Evolutionary conservation across 352 stramenopile genomes (phyloP).

Genomic region (Phytopythium mirpurense): DNA sequence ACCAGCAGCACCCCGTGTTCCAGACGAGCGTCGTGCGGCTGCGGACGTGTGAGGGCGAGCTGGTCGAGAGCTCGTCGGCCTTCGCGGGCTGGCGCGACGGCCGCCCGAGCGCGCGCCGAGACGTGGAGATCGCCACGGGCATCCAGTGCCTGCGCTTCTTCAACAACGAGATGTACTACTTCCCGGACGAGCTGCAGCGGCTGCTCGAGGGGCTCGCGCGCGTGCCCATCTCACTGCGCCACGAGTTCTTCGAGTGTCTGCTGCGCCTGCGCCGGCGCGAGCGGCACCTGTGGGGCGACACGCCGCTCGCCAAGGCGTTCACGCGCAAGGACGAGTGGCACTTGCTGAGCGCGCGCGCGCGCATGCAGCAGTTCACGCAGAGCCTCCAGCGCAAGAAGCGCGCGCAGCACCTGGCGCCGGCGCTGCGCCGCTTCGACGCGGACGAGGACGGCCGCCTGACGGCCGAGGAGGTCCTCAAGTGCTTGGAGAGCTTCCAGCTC

Average conservation of each 20-base stretch:
- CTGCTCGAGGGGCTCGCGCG: conserved; percentile 72
- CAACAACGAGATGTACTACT: conserved; percentile 99
- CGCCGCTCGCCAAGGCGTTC: conserved; percentile 96
- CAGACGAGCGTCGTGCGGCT: conserved; percentile 62
- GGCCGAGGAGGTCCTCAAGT: conserved; percentile 73
- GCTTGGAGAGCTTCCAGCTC: conserved; percentile 83
- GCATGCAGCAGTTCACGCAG: conserved; percentile 83
- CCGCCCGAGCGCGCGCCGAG: background rate
- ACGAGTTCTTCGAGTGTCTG: conserved; percentile 82
- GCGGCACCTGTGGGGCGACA: conserved; percentile 93
- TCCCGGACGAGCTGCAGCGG: conserved; percentile 89
- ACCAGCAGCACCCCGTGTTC: conserved; percentile 83
- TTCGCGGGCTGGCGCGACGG: conserved; percentile 41
- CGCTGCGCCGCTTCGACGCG: conserved; percentile 65
- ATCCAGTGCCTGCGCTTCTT: conserved; percentile 96
- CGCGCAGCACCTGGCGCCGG: conserved; percentile 38
- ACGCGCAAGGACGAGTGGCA: conserved; percentile 97
- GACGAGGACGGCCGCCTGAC: conserved; percentile 60
- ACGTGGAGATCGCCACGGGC: conserved; percentile 37
- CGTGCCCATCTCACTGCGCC: conserved; percentile 60
- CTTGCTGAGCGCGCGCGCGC: conserved; percentile 67
- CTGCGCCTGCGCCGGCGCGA: conserved; percentile 92
- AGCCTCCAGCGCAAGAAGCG: conserved; percentile 61
- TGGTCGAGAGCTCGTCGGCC: conserved; percentile 79
- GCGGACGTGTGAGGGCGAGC: conserved; percentile 72